phyloP scores from a whole-genome alignment of 2,329 filamentous ascomycete genomes.

The Sporothrix dimorphospora region DNA sequence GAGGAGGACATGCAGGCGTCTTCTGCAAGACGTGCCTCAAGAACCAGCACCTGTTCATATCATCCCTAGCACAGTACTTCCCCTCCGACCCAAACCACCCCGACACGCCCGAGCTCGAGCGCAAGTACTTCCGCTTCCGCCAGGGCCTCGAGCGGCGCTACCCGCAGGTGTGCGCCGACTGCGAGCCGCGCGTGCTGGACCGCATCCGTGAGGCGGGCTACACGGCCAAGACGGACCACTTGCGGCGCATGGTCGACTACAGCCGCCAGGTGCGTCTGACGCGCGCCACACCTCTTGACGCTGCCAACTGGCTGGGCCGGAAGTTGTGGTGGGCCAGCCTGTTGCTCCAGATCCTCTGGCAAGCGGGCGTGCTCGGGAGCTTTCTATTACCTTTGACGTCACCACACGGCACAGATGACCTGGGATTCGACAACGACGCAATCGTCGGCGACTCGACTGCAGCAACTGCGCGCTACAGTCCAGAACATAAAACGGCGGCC shows the following conservation, averaged over 20 bases:
- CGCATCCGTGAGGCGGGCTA: conserved; percentile 74
- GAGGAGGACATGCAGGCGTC: conserved; percentile 38
- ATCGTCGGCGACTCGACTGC: conserved; percentile 36
- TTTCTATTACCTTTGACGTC: not conserved
- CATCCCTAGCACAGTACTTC: conserved; percentile 78
- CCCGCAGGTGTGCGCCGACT: conserved; percentile 83
- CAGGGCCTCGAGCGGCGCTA: conserved; percentile 77
- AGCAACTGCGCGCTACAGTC: not conserved
- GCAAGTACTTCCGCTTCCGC: conserved; percentile 70
- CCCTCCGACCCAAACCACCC: conserved; percentile 66
- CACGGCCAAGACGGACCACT: conserved; percentile 79
- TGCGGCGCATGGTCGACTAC: conserved; percentile 74
- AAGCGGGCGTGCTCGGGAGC: conserved; percentile 37
- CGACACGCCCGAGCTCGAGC: conserved; percentile 69
- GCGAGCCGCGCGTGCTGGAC: conserved; percentile 72
- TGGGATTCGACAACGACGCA: conserved; percentile 33
- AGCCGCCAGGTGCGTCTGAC: conserved; percentile 52
- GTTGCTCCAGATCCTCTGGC: conserved; percentile 55
- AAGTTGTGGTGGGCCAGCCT: conserved; percentile 55
- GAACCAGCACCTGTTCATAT: conserved; percentile 82
- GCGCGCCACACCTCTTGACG: conserved; percentile 48
- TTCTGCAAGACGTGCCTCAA: conserved; percentile 81
- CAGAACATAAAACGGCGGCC: not conserved
- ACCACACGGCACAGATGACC: not conserved
- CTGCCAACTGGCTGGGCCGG: conserved; percentile 48